Evolutionary conservation across 2,329 filamentous ascomycete genomes (phyloP), one percentile per base, ranked within the genome.

Genomic region (Pseudogymnoascus sp.): DNA sequence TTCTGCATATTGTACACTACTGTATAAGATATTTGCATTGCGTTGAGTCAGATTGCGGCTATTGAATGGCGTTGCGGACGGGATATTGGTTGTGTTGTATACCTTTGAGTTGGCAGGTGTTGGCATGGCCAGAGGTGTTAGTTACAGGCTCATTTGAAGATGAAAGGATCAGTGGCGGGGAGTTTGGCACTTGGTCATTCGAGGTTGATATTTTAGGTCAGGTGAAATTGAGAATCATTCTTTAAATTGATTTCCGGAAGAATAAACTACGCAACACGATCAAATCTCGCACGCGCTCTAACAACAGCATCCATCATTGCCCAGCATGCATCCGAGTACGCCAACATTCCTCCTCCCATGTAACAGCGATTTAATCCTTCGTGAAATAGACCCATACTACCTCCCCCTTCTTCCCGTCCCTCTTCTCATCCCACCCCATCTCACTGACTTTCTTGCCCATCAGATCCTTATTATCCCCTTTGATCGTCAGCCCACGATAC

Each of bases 361-460:
- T 13, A 56, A 14, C 29, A 35, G 11, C 6, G 11, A 35, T 38
- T 8, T 50, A 71, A 59, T 69, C 79, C 71, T 83, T 85, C 16
- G 79, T 82, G 62, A 86, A 76, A 77, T 83, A 87, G 14, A 87
- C 66, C 71, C 82, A 86, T n/a, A 86, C 80, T 2, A 85, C 78
- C 67, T 78, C 76, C 0, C 78, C 77, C 0, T 73, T 70, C 14
- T 77, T 71, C 0, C 83, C 83, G 1, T 76, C 80, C 7, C 83
- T 71, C 1, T 75, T 76, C 16, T 72, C 71, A 38, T 85, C 81
- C 85, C 86, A 89, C 0, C 86, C 86, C 8, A 86, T 68, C 0
- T 85, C 79, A 64, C 74, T 77, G 64, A 89, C 74, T 0, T 77
- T 78, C 76, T 79, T 79, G 66, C 75, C 76, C 66, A 83, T 73